Conservation (phyloP, 495 filamentous ascomycete species). For the Neohortaea acidophila region DNA sequence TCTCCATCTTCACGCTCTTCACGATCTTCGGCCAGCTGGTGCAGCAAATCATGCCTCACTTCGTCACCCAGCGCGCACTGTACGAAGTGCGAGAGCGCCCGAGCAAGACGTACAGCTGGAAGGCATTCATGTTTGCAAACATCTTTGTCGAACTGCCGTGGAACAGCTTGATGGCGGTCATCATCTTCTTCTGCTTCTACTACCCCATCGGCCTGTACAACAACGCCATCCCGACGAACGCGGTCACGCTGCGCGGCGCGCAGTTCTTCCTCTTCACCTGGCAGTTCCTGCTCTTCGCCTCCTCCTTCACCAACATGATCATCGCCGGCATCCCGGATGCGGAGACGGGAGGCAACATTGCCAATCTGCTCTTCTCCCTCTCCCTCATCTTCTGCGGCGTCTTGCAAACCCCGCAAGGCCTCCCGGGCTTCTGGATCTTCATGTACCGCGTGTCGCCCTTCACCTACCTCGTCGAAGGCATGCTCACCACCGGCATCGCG, state of each 20-base stretch:
- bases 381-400: conserved; percentile 32
- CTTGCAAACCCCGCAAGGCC: conserved; percentile 19
- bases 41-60: conserved; percentile 68
- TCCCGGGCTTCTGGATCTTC: conserved; percentile 32
- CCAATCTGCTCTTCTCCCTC: conserved; percentile 47
- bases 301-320: conserved; percentile 50
- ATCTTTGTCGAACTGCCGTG: conserved; percentile 24
- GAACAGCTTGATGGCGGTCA: conserved; percentile 25
- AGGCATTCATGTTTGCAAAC: conserved; percentile 41
- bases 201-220: conserved; percentile 42
- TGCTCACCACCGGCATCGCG: conserved; percentile 28
- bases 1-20: conserved; percentile 69
- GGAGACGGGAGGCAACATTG: conserved; percentile 46
- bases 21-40: conserved; percentile 37
- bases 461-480: conserved; percentile 28
- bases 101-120: conserved; percentile 69
- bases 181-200: conserved; percentile 40
- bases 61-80: conserved; percentile 58
- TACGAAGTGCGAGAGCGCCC: conserved; percentile 80
- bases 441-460: conserved; percentile 32
- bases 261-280: conserved; percentile 48
- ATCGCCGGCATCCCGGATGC: conserved; percentile 49
- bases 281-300: conserved; percentile 31
- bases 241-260: conserved; percentile 42
- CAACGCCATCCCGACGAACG: conserved; percentile 46